These are phyloP conservation scores for Trichosporon coremiiforme DNA, from an alignment of 1,284 basidiomycete genomes.

Conservation along the genomic window DNA sequence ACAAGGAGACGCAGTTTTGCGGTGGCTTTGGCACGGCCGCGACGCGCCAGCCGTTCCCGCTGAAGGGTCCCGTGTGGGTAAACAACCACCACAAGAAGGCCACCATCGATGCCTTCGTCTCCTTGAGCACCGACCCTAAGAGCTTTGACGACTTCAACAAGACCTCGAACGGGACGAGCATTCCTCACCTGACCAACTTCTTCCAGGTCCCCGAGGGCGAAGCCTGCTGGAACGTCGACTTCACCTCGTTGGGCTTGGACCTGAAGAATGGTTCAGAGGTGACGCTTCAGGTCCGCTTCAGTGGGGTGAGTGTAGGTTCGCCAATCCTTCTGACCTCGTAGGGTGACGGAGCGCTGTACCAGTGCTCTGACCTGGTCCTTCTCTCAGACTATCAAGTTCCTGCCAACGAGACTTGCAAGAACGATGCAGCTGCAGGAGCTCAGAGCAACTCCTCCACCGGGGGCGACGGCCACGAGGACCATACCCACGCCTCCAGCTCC, in stretches of 20 bases:
- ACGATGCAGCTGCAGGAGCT: slow-evolving; percentile 27
- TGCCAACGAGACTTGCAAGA: slow-evolving; percentile 58
- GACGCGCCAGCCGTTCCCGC: slow-evolving; percentile 66
- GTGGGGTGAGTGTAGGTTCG: slow-evolving; percentile 39
- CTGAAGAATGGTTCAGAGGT: slow-evolving; percentile 58
- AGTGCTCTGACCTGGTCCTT: slow-evolving; percentile 74
- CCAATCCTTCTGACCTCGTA: slow-evolving; percentile 52
- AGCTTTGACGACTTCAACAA: slow-evolving; percentile 65
- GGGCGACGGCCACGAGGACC: neutral
- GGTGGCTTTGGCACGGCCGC: slow-evolving; percentile 54
- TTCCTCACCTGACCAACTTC: slow-evolving; percentile 59
- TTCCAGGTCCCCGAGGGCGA: slow-evolving; percentile 63
- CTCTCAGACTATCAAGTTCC: slow-evolving; percentile 60
- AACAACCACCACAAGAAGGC: slow-evolving; percentile 43
- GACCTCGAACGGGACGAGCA: slow-evolving; percentile 49
- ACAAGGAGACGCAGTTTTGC: slow-evolving; percentile 60
- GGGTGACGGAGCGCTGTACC: slow-evolving; percentile 69
- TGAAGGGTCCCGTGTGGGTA: slow-evolving; percentile 58
- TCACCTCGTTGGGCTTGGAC: slow-evolving; percentile 58
- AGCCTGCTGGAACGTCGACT: slow-evolving; percentile 66
- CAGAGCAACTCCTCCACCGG: neutral
- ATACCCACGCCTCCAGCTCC: neutral
- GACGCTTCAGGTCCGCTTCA: slow-evolving; percentile 44
- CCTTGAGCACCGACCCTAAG: slow-evolving; percentile 63
- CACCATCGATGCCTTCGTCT: slow-evolving; percentile 61